Evolutionary conservation across 176 grass and related monocot species (phyloP), one percentile per base, ranked within the genome.

Genomic region (Lolium perenne): DNA sequence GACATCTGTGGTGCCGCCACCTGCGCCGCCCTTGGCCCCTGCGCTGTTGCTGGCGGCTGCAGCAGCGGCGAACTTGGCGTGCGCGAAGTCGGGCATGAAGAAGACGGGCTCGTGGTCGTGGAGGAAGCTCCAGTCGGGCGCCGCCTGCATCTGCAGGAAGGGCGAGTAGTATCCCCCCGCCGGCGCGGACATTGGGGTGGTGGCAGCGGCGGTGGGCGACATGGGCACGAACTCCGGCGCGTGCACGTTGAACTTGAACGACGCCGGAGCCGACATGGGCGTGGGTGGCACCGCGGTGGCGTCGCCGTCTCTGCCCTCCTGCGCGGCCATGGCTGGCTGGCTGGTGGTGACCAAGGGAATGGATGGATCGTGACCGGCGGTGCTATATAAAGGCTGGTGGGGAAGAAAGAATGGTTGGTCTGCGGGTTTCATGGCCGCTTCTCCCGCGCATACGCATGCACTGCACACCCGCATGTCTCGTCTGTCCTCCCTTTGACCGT

Each of bases 181-280:
- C 4, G 83, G 84, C 3, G 78, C 77, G 0, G 86, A 77, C 77
- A 74, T 86, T 16, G 63, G 88, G 47, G 41, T 77, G 11, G 76
- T 70, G 12, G 79, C 32, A 35, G 32, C 15, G 0, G 74, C 71
- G 35, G 83, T 25, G 1, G 78, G 86, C 43, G 91, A 94, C 71
- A 86, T 85, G 23, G 94, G 92, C 57, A 97, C 87, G 79, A 94
- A 97, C 91, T 93, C 91, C 16, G 91, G 91, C 16, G 94, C 94
- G 49, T 94, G 85, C 41, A 90, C 87, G 61, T 93, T 92, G 79
- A 94, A 85, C 81, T 88, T 97, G 81, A 92, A 94, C 0, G 88
- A 62, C 66, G 87, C n/a, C 7, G 38, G 14, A 12, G 23, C n/a
- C 21, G 72, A 10, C 50, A 55, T 26, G 53, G 65, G 15, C 51